These are phyloP conservation scores for Sequoia sempervirens DNA, from an alignment of 75 land plant species.

Conservation along the genomic window DNA sequence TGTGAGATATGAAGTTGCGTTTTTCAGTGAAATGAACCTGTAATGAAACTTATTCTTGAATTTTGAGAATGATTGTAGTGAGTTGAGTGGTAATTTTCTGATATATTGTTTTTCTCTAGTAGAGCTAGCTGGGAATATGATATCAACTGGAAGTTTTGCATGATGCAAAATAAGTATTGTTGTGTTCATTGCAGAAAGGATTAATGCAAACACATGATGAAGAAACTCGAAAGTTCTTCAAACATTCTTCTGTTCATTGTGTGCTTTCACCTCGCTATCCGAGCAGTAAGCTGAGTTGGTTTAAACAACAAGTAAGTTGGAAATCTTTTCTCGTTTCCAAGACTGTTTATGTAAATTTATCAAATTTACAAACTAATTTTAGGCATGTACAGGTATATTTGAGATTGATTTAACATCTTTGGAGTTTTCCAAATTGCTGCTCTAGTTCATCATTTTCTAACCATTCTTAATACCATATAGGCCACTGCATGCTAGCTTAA, in stretches of 20 bases:
- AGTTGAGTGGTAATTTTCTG: background rate
- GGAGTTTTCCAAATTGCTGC: background rate
- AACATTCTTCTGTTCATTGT: constrained; percentile 74
- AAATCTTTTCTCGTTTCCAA: background rate
- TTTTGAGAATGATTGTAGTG: background rate
- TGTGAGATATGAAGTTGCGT: no score
- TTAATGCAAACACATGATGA: constrained; percentile 89
- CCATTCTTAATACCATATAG: background rate
- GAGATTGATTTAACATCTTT: background rate
- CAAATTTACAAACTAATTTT: background rate
- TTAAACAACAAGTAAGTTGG: constrained; percentile 64
- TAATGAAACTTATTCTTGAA: no score
- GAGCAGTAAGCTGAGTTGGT: constrained; percentile 68
- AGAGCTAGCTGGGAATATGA: background rate
- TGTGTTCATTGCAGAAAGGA: constrained; percentile 45
- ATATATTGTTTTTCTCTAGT: background rate
- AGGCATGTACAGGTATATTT: background rate
- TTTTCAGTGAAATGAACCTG: no score
- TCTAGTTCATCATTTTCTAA: background rate
- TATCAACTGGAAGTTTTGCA: no score
- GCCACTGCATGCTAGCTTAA: background rate
- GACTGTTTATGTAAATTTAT: background rate
- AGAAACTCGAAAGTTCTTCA: constrained; percentile 74
- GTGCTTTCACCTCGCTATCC: constrained; percentile 81
- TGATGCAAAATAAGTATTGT: background rate